Conservation (phyloP, 2,329 filamentous ascomycete genomes). For the Trichophyton rubrum region DNA sequence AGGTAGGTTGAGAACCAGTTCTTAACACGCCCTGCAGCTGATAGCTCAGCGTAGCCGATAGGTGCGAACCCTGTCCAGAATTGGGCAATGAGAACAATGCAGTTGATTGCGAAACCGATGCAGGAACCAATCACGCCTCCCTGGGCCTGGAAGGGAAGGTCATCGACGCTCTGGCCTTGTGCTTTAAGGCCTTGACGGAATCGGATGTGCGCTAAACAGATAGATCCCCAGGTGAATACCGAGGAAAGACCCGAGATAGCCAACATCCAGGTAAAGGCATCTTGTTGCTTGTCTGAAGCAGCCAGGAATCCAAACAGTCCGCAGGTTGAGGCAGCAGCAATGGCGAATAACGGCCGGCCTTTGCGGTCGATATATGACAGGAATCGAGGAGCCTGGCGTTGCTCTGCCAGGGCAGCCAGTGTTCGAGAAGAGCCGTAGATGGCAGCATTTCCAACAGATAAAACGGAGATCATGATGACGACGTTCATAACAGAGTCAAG, state of each 20-base stretch:
- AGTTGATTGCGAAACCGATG: constrained; percentile 45
- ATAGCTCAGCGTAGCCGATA: constrained; percentile 11
- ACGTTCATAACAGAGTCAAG: constrained; percentile 85
- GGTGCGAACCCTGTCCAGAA: constrained; percentile 17
- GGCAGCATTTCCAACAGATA: constrained; percentile 83
- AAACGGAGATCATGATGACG: constrained; percentile 81
- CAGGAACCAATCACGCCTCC: constrained; percentile 50
- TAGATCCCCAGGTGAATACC: constrained; percentile 68
- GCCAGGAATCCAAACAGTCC: constrained; percentile 70
- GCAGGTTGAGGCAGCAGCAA: constrained; percentile 52
- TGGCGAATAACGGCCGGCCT: constrained; percentile 66
- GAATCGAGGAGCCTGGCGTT: constrained; percentile 65
- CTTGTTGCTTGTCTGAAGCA: constrained; percentile 46
- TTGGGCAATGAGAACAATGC: constrained; percentile 41
- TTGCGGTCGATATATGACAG: constrained; percentile 71
- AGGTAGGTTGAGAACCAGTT: constrained; percentile 22
- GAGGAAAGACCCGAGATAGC: constrained; percentile 59
- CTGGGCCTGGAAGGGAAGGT: constrained; percentile 56
- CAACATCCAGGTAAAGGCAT: constrained; percentile 68
- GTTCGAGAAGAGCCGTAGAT: constrained; percentile 87
- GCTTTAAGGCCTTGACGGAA: constrained; percentile 70
- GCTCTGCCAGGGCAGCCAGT: constrained; percentile 77
- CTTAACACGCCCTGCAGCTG: constrained; percentile 8
- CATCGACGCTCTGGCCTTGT: constrained; percentile 56
- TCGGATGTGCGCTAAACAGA: constrained; percentile 83